Conservation (phyloP, 305 asterid species). For the Fraxinus angustifolia region DNA sequence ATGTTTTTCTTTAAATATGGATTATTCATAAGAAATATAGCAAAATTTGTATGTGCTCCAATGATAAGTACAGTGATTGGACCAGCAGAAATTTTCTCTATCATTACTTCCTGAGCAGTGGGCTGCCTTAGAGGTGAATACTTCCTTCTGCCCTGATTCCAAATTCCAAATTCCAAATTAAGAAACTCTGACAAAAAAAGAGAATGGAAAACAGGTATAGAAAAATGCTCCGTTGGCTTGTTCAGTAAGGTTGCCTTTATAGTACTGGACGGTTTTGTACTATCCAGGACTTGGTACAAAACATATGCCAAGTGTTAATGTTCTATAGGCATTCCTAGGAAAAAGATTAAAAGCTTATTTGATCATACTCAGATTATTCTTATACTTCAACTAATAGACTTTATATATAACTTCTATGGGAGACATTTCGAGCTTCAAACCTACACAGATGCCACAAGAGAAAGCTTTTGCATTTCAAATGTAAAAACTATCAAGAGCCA, state of each 20-base stretch:
- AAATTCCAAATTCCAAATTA: not conserved
- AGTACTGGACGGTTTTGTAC: not conserved
- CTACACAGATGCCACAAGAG: not conserved
- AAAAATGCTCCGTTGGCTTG: not conserved
- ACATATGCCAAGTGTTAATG: not conserved
- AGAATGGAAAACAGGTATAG: not conserved
- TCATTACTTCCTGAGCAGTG: slow-evolving; percentile 71
- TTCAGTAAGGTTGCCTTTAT: not conserved
- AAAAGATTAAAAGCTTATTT: not conserved
- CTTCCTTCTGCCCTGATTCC: slow-evolving; percentile 59
- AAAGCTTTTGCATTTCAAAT: not conserved
- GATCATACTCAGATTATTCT: not conserved
- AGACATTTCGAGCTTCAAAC: not conserved
- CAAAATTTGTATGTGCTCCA: slow-evolving; percentile 65
- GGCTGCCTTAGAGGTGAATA: slow-evolving; percentile 73
- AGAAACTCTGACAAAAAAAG: not conserved
- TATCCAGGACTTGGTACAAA: not conserved
- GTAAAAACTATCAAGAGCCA: not conserved
- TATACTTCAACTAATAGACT: not conserved
- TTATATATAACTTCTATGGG: not conserved
- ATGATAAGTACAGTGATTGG: slow-evolving; percentile 57
- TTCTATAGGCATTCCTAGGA: not conserved
- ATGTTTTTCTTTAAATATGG: slow-evolving; percentile 70
- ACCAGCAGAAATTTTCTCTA: slow-evolving; percentile 59
- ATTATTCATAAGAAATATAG: slow-evolving; percentile 60